These are phyloP conservation scores for Boechera stricta DNA, from an alignment of 345 rosid species.

Conservation along the genomic window DNA sequence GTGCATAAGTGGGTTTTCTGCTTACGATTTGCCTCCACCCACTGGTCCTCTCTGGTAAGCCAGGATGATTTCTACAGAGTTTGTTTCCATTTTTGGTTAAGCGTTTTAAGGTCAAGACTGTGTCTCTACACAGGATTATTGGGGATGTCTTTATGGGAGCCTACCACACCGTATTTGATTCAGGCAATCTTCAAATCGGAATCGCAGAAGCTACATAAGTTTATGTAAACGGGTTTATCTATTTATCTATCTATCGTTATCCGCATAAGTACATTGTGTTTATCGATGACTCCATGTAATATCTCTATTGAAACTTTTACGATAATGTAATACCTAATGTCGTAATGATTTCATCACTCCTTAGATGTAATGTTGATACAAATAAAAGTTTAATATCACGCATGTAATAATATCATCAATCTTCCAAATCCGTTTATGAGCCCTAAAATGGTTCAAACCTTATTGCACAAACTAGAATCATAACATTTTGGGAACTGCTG, in stretches of 20 bases:
- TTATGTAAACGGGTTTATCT: not conserved
- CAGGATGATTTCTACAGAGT: not conserved
- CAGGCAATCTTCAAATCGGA: slow-evolving; percentile 61
- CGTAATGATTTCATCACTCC: not conserved
- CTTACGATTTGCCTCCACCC: slow-evolving; percentile 70
- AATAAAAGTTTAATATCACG: not conserved
- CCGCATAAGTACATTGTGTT: not conserved
- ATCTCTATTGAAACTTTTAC: not conserved
- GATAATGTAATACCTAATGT: not conserved
- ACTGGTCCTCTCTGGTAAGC: slow-evolving; percentile 75
- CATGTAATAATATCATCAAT: not conserved
- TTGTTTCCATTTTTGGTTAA: not conserved
- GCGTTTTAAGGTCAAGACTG: not conserved
- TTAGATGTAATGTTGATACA: not conserved
- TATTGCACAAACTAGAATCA: not conserved
- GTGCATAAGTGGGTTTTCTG: slow-evolving; percentile 76
- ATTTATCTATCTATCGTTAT: not conserved
- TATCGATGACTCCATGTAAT: slow-evolving; percentile 15
- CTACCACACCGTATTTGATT: slow-evolving; percentile 74
- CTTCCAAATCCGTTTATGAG: not conserved
- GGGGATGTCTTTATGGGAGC: slow-evolving; percentile 88
- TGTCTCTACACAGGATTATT: slow-evolving; percentile 59
- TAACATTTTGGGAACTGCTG: not conserved
- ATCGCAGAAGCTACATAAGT: slow-evolving; percentile 67
- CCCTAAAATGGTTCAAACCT: not conserved